A percentile compares a stretch with the other conserved stretches of the same genome.
Conservation (phyloP, 768 basidiomycete species). For the Tricholoma matsutake region DNA sequence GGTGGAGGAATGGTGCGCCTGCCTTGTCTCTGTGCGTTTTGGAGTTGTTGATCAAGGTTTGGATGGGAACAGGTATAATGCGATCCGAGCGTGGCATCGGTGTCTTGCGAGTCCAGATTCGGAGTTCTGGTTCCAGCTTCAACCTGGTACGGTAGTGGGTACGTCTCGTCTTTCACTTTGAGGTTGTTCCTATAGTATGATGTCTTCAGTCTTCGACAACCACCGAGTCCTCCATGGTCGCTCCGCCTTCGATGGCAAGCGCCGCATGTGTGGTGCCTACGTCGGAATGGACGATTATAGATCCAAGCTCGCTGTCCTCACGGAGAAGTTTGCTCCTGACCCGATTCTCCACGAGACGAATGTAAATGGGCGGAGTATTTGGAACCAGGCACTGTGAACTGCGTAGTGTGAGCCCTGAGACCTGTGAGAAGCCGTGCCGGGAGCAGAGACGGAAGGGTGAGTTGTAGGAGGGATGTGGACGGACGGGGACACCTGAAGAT, state of each 20-base stretch:
- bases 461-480: not conserved
- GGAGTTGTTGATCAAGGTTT: not conserved
- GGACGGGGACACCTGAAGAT: not conserved
- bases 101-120: conserved; percentile 76
- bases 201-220: conserved; percentile 74
- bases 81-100: conserved; percentile 75
- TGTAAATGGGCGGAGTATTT: conserved; percentile 47
- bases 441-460: no score
- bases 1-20: conserved; percentile 70
- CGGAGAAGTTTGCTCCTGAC: conserved; percentile 51
- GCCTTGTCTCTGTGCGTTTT: not conserved
- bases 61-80: conserved; percentile 59
- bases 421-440: not conserved
- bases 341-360: conserved; percentile 22
- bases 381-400: conserved; percentile 52
- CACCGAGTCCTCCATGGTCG: conserved; percentile 93
- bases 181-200: not conserved
- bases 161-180: conserved; percentile 25
- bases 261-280: conserved; percentile 96
- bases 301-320: conserved; percentile 69
- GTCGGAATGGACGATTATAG: conserved; percentile 88
- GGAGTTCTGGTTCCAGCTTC: conserved; percentile 90
- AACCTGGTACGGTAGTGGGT: conserved; percentile 84
- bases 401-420: not conserved
- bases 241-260: conserved; percentile 82